These are phyloP conservation scores for Thymus quinquecostatus DNA, from an alignment of 257 asterid genomes.

Conservation along the genomic window DNA sequence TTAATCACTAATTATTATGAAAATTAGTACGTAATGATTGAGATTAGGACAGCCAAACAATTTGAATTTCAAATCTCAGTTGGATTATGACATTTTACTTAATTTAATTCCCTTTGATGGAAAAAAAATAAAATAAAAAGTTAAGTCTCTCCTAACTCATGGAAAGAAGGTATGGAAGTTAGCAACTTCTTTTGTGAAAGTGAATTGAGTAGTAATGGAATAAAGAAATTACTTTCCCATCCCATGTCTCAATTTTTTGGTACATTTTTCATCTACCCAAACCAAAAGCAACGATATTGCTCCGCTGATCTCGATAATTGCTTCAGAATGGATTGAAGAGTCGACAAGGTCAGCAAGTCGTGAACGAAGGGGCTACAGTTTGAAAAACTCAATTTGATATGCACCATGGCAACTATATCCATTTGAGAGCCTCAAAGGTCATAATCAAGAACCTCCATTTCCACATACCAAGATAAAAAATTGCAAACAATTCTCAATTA, in stretches of 20 bases:
- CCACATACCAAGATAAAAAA: conserved; percentile 12
- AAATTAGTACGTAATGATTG: neutral
- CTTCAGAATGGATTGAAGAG: too few relatives aligned
- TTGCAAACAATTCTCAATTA: conserved; percentile 23
- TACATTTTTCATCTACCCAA: neutral
- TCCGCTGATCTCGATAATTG: too few relatives aligned
- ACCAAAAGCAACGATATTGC: too few relatives aligned
- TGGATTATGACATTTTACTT: conserved; percentile 7
- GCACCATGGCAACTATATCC: conserved; percentile 19
- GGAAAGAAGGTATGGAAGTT: conserved; percentile 27
- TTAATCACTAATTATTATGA: too few relatives aligned
- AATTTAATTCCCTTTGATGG: neutral
- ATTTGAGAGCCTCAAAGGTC: conserved; percentile 27
- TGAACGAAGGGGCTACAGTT: too few relatives aligned
- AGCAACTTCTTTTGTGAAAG: conserved; percentile 38
- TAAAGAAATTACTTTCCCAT: conserved; percentile 36
- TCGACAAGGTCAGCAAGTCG: too few relatives aligned
- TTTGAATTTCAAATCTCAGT: conserved; percentile 12
- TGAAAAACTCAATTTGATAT: too few relatives aligned
- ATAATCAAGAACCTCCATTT: conserved; percentile 21
- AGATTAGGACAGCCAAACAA: neutral
- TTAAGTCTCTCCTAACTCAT: conserved; percentile 8
- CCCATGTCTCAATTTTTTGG: conserved; percentile 32
- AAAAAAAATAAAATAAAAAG: neutral
- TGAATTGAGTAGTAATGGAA: conserved; percentile 24